Evolutionary conservation across 768 basidiomycete species (phyloP).

Genomic region (Termitomyces sp.): DNA sequence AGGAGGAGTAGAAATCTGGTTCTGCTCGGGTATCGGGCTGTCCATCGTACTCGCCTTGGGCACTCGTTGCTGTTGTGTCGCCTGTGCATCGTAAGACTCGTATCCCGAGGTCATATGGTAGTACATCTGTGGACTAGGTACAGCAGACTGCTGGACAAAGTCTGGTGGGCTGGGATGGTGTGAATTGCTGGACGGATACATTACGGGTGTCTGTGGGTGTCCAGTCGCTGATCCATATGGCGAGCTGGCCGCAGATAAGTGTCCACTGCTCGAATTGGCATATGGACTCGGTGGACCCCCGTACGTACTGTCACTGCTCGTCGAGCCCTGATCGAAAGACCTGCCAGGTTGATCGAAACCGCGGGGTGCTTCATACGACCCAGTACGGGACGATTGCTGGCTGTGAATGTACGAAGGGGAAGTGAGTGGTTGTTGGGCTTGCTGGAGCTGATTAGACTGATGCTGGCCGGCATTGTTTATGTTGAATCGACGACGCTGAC

Average conservation of each 20-base stretch:
- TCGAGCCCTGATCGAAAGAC: slow-evolving; percentile 9
- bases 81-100: slow-evolving; percentile 12
- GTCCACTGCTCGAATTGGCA: slow-evolving; percentile 16
- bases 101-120: slow-evolving; percentile 15
- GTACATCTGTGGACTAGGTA: slow-evolving; percentile 12
- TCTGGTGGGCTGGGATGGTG: slow-evolving; percentile 21
- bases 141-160: slow-evolving; percentile 15
- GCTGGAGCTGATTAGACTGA: slow-evolving; percentile 15
- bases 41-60: slow-evolving; percentile 13
- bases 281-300: slow-evolving; percentile 20
- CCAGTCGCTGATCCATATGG: slow-evolving; percentile 22
- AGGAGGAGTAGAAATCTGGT: not conserved
- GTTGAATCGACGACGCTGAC: slow-evolving; percentile 14
- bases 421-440: slow-evolving; percentile 9
- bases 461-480: slow-evolving; percentile 12
- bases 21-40: slow-evolving; percentile 9
- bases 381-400: slow-evolving; percentile 14
- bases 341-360: slow-evolving; percentile 14
- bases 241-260: slow-evolving; percentile 21
- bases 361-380: slow-evolving; percentile 15
- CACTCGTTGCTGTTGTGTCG: slow-evolving; percentile 9
- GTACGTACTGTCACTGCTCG: not conserved
- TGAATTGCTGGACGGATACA: slow-evolving; percentile 13
- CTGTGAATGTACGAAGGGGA: not conserved
- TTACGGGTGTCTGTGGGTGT: slow-evolving; percentile 20